Evolutionary conservation across 2,329 filamentous ascomycete species (phyloP), one percentile per base, ranked within the genome.

Genomic region (Xylariales sp.): DNA sequence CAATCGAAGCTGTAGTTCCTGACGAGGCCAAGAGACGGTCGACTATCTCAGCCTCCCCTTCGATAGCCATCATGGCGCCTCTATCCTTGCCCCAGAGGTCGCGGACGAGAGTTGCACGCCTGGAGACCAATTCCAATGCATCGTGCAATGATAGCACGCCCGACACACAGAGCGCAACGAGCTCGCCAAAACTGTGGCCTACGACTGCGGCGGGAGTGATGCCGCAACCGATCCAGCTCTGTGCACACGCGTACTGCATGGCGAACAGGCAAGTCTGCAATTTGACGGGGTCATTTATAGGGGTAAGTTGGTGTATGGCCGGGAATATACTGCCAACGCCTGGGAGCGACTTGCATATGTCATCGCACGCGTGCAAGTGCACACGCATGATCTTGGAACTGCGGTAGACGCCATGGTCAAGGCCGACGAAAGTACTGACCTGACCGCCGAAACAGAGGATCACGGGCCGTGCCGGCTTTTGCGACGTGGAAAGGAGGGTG

Each of bases 181-280:
- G 70, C 72, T 84, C 78, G 1, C 83, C 83, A 32, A 83, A 81
- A 65, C 77, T 81, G 68, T 83, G 81, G 2, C 81, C 82, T 0
- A 83, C 75, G 0, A 81, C 69, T 1, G 74, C 75, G 0, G n/a
- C 68, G 0, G 68, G 58, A 18, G 66, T 23, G 5, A 80, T 23
- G 0, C 81, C 80, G 12, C 69, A 75, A 48, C 80, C 78, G 0
- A 81, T 78, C 81, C 80, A 82, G 32, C 61, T 63, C 59, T 65
- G 70, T 0, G 80, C 79, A 7, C 56, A 77, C 0, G 81, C 65
- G 56, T 81, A 82, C 69, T 83, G 80, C 4, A 81, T 65, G 2
- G 82, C 74, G 28, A 85, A 81, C 0, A 85, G 72, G 2, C 0
- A 78, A 69, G 23, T 23, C 58, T 85, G 84, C 0, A 85, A 72